Conservation (phyloP, 106 monocot genomes). For the Vanilla planifolia region DNA sequence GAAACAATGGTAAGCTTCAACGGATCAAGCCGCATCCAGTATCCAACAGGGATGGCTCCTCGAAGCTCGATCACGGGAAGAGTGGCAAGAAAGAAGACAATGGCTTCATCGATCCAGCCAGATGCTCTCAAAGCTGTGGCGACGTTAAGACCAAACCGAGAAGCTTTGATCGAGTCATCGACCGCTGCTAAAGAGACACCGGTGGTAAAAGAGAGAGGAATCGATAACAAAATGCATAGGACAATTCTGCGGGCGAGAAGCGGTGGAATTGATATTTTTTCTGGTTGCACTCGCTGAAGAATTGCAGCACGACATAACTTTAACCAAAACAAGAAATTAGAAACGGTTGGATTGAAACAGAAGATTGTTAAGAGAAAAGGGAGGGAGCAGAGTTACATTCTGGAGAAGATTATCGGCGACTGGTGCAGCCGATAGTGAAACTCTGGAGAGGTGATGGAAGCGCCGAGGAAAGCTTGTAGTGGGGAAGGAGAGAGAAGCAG, state of each 20-base stretch:
- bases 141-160: slow-evolving; percentile 71
- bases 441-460: background rate
- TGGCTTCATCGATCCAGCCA: slow-evolving; percentile 81
- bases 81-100: slow-evolving; percentile 76
- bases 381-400: background rate
- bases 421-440: background rate
- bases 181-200: slow-evolving; percentile 13
- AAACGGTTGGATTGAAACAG: background rate
- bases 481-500: background rate
- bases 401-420: background rate
- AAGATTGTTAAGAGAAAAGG: background rate
- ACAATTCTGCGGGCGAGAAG: background rate
- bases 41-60: slow-evolving; percentile 93
- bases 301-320: background rate
- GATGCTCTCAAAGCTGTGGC: slow-evolving; percentile 50
- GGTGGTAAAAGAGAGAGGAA: background rate
- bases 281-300: background rate
- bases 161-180: slow-evolving; percentile 63
- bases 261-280: background rate
- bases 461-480: background rate
- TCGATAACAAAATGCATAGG: background rate
- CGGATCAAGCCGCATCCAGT: slow-evolving; percentile 89
- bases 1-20: slow-evolving; percentile 56
- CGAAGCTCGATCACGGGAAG: slow-evolving; percentile 93
- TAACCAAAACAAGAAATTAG: background rate